Percentiles rank a stretch among this genome's conserved stretches.
These are phyloP conservation scores for Mortierella sp. DNA, from an alignment of 371 early-diverging fungal genomes.

Conservation along the genomic window DNA sequence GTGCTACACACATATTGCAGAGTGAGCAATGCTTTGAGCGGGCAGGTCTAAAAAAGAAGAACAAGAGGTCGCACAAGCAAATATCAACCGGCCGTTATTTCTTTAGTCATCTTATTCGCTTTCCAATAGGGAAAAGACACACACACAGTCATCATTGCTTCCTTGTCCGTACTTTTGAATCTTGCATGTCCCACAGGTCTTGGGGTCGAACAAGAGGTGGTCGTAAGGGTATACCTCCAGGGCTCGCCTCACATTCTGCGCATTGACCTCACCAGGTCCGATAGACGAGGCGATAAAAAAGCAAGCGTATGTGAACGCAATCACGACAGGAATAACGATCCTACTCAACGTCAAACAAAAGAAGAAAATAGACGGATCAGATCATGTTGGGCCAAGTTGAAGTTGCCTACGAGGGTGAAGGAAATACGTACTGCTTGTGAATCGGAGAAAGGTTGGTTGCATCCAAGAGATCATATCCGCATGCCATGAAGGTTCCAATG, in stretches of 20 bases:
- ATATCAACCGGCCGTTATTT: background rate
- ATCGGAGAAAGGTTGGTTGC: constrained; percentile 32
- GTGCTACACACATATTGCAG: constrained; percentile 79
- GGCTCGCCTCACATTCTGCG: constrained; percentile 66
- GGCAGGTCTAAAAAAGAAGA: constrained; percentile 78
- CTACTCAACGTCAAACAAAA: constrained; percentile 34
- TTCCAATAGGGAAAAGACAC: background rate
- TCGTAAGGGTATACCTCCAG: constrained; percentile 73
- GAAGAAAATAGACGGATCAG: background rate
- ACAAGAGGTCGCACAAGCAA: background rate
- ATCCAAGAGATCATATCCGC: constrained; percentile 49
- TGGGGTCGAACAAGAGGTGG: constrained; percentile 71
- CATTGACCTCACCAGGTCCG: constrained; percentile 76
- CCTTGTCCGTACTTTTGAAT: constrained; percentile 68
- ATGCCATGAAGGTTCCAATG: constrained; percentile 32
- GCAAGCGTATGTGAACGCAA: constrained; percentile 67
- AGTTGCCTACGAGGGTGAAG: background rate
- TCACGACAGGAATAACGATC: constrained; percentile 65
- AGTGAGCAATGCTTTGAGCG: constrained; percentile 84
- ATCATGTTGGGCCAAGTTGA: background rate
- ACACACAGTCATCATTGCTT: background rate
- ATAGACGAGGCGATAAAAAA: constrained; percentile 70
- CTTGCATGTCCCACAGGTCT: constrained; percentile 75
- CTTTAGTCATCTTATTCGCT: background rate
- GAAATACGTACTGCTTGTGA: constrained; percentile 34